These are phyloP conservation scores for Talaromyces pinophilus DNA, from an alignment of 2,329 filamentous ascomycete species.

Conservation along the genomic window DNA sequence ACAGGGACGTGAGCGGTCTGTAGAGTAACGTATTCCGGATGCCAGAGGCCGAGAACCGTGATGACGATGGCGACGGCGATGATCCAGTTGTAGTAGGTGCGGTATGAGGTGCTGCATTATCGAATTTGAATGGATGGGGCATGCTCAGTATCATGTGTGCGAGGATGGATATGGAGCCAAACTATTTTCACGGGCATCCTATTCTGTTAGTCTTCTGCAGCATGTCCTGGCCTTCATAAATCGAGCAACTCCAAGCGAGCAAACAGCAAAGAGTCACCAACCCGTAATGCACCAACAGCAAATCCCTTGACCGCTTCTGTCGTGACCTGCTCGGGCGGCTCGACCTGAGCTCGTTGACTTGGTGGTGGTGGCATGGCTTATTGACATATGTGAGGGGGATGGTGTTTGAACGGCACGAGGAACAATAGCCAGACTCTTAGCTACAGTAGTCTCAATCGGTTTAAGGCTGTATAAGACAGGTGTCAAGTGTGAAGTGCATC, in stretches of 20 bases:
- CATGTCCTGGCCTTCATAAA: neutral
- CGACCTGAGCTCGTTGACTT: constrained; percentile 40
- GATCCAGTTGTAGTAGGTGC: constrained; percentile 20
- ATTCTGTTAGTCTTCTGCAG: constrained; percentile 8
- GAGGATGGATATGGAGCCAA: constrained; percentile 49
- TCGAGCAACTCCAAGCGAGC: neutral
- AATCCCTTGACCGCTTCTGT: constrained; percentile 46
- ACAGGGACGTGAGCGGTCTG: constrained; percentile 51
- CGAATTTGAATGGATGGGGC: constrained; percentile 46
- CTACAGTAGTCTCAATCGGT: neutral
- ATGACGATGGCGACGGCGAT: constrained; percentile 26
- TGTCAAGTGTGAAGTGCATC: neutral
- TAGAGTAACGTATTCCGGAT: constrained; percentile 39
- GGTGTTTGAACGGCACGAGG: neutral
- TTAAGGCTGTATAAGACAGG: neutral
- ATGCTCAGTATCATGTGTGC: constrained; percentile 48
- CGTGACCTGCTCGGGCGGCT: constrained; percentile 46
- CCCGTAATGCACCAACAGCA: constrained; percentile 46
- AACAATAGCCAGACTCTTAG: neutral
- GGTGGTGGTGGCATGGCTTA: constrained; percentile 45
- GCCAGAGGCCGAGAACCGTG: constrained; percentile 34
- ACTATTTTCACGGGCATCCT: constrained; percentile 31
- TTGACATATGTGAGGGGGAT: constrained; percentile 18
- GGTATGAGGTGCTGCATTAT: constrained; percentile 33
- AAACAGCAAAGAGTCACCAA: constrained; percentile 30